Percentiles rank a stretch among this genome's conserved stretches.
Conservation (phyloP, 2,329 filamentous ascomycete genomes). For the Cercospora zeina region DNA sequence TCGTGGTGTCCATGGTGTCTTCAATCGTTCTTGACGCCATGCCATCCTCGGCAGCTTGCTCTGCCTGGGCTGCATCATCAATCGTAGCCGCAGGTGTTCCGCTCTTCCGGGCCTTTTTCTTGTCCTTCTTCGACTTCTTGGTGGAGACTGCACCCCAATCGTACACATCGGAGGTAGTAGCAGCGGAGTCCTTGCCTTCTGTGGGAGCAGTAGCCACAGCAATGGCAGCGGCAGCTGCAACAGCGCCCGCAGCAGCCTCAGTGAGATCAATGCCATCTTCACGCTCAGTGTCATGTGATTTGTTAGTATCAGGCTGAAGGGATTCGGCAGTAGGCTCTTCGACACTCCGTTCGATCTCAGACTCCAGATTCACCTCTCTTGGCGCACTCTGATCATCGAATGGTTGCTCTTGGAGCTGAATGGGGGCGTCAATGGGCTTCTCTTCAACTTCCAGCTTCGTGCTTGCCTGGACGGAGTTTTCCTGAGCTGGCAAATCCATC, state of each 20-base stretch:
- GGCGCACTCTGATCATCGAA: background rate
- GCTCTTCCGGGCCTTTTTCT: constrained; percentile 43
- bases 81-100: constrained; percentile 20
- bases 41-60: background rate
- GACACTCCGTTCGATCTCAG: background rate
- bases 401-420: background rate
- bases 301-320: background rate
- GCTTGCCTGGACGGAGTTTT: background rate
- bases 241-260: constrained; percentile 19
- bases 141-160: constrained; percentile 27
- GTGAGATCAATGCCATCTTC: constrained; percentile 7
- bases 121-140: constrained; percentile 47
- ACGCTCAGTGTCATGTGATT: background rate
- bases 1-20: background rate
- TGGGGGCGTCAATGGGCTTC: background rate
- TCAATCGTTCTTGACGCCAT: background rate
- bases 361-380: background rate
- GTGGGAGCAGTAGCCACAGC: constrained; percentile 4
- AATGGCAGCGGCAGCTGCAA: constrained; percentile 15
- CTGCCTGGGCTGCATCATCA: background rate
- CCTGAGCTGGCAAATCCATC: background rate
- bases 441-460: background rate
- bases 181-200: background rate
- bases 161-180: constrained; percentile 22
- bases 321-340: background rate